Evolutionary conservation across 352 stramenopile species (phyloP).

Genomic region (Globisporangium cylindrosporum): DNA sequence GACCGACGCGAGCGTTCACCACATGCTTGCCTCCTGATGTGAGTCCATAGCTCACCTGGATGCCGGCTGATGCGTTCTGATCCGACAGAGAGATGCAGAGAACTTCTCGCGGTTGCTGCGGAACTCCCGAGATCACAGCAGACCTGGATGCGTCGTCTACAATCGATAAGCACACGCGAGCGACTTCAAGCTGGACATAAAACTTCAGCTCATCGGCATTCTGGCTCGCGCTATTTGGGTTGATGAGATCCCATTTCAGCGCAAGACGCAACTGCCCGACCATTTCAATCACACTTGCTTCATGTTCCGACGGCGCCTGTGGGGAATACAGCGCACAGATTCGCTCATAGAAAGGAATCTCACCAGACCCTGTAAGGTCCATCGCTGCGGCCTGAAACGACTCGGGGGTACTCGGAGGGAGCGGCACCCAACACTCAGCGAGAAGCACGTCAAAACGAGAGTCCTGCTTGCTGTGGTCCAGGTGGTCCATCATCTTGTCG

Average conservation of each 20-base stretch:
- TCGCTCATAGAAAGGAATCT: constrained; percentile 51
- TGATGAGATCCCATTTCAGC: constrained; percentile 78
- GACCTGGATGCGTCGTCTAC: constrained; percentile 57
- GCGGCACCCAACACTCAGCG: constrained; percentile 74
- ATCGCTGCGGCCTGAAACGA: constrained; percentile 13
- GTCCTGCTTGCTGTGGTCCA: constrained; percentile 85
- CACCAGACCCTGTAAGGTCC: constrained; percentile 25
- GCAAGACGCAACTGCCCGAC: constrained; percentile 73
- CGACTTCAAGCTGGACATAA: constrained; percentile 76
- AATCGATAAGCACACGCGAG: constrained; percentile 70
- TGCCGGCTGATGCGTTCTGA: constrained; percentile 60
- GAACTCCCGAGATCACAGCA: constrained; percentile 22
- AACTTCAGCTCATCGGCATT: constrained; percentile 50
- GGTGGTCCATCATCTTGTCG: constrained; percentile 82
- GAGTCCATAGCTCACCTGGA: constrained; percentile 74
- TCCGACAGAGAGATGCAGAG: constrained; percentile 73
- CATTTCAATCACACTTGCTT: constrained; percentile 43
- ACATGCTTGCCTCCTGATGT: constrained; percentile 73
- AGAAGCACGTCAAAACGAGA: constrained; percentile 74
- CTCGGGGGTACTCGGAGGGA: constrained; percentile 36
- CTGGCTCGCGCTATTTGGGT: constrained; percentile 36
- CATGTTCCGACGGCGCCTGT: constrained; percentile 17
- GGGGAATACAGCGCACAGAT: constrained; percentile 70
- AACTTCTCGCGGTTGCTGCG: constrained; percentile 61
- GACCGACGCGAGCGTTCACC: constrained; percentile 68